These are phyloP conservation scores for Castanea crenata DNA, from an alignment of 306 rosid genomes.

Conservation along the genomic window DNA sequence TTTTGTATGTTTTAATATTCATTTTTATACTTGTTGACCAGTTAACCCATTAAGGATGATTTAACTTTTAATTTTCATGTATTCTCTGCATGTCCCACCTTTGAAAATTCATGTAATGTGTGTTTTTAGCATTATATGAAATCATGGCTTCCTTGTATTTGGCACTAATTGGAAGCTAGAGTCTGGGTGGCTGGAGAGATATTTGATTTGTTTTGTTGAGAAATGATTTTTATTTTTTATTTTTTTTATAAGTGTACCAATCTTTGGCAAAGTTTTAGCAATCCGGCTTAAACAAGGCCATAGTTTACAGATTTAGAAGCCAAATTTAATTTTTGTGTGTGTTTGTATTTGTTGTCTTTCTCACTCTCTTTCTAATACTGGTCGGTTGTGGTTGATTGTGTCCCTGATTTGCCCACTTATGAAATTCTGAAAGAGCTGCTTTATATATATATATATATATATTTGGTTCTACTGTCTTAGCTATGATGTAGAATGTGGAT, in stretches of 20 bases:
- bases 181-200: constrained; percentile 1
- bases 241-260: not conserved
- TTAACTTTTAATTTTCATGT: not conserved
- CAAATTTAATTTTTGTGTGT: not conserved
- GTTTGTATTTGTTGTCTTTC: not conserved
- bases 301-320: not conserved
- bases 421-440: not conserved
- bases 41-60: constrained; percentile 18
- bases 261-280: not conserved
- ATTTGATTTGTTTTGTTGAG: constrained; percentile 5
- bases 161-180: constrained; percentile 1
- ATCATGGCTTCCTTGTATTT: constrained; percentile 8
- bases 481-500: not conserved
- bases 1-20: not conserved
- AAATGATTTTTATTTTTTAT: no score
- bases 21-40: constrained; percentile 3
- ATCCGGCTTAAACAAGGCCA: not conserved
- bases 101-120: not conserved
- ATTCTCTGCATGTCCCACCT: not conserved
- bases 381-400: constrained; percentile 2
- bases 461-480: not conserved
- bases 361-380: not conserved
- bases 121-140: not conserved
- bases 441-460: not conserved
- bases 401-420: not conserved